Conservation (phyloP, 495 filamentous ascomycete genomes). For the Penicillium soppii region DNA sequence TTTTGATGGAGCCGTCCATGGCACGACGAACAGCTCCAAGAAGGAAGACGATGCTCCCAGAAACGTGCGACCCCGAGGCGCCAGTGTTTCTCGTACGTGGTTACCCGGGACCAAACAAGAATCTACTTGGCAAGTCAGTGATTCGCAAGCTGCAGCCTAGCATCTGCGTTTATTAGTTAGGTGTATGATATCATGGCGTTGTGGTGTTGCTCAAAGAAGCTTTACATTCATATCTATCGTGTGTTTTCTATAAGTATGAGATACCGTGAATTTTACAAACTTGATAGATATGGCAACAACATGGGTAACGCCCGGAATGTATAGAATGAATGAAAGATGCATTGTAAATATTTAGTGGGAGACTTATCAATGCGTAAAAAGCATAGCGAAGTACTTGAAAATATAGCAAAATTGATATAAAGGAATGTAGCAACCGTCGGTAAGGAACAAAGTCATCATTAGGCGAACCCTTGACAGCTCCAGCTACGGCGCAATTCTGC, state of each 20-base stretch:
- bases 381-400: too few relatives aligned
- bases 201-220: background rate
- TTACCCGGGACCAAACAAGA: conserved; percentile 76
- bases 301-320: background rate
- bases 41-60: conserved; percentile 58
- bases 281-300: background rate
- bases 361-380: too few relatives aligned
- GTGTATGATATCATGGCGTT: conserved; percentile 21
- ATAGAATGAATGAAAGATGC: background rate
- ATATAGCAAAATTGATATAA: background rate
- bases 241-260: background rate
- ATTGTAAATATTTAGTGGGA: too few relatives aligned
- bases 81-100: conserved; percentile 60
- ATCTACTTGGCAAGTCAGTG: conserved; percentile 71
- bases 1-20: conserved; percentile 24
- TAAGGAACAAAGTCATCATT: conserved; percentile 61
- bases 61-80: conserved; percentile 51
- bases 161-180: conserved; percentile 8
- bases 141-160: conserved; percentile 28
- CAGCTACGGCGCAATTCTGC: conserved; percentile 61
- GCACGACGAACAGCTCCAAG: conserved; percentile 47
- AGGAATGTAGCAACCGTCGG: conserved; percentile 59
- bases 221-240: background rate
- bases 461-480: conserved; percentile 56
- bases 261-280: too few relatives aligned